Percentiles rank a stretch among this genome's conserved stretches.
These are phyloP conservation scores for Leishmania tropica DNA, from an alignment of 208 protist genomes.

Conservation along the genomic window DNA sequence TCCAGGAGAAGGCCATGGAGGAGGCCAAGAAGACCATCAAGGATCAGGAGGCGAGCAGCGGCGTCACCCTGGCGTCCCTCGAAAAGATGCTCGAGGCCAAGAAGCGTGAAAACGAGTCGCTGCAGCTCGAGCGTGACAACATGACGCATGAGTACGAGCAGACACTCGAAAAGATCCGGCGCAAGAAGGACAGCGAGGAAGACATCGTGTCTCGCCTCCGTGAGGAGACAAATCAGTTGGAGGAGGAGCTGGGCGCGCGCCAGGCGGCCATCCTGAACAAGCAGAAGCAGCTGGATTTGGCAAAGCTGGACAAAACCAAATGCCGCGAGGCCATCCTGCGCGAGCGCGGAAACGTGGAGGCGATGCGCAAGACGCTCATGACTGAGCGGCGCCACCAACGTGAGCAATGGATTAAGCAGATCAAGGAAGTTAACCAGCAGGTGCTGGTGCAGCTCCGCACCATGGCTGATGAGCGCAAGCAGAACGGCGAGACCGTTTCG, in stretches of 20 bases:
- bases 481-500: slow-evolving; percentile 67
- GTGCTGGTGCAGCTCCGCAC: slow-evolving; percentile 74
- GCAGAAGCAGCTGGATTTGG: slow-evolving; percentile 90
- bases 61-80: slow-evolving; percentile 74
- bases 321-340: slow-evolving; percentile 81
- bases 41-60: slow-evolving; percentile 77
- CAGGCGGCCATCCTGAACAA: slow-evolving; percentile 76
- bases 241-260: slow-evolving; percentile 79
- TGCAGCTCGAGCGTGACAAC: slow-evolving; percentile 80
- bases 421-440: slow-evolving; percentile 89
- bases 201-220: slow-evolving; percentile 55
- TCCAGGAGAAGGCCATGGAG: slow-evolving; percentile 73
- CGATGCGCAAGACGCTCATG: slow-evolving; percentile 70
- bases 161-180: slow-evolving; percentile 86
- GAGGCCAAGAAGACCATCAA: slow-evolving; percentile 77
- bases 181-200: slow-evolving; percentile 91
- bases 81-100: slow-evolving; percentile 80
- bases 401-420: slow-evolving; percentile 91
- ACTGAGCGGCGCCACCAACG: slow-evolving; percentile 79
- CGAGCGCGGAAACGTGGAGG: slow-evolving; percentile 74
- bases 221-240: slow-evolving; percentile 80
- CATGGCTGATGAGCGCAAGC: slow-evolving; percentile 74
- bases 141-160: slow-evolving; percentile 85
- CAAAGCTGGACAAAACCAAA: slow-evolving; percentile 84
- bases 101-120: slow-evolving; percentile 75